phyloP scores from a whole-genome alignment of 805 yeast genomes.

The Ogataea corticis region DNA sequence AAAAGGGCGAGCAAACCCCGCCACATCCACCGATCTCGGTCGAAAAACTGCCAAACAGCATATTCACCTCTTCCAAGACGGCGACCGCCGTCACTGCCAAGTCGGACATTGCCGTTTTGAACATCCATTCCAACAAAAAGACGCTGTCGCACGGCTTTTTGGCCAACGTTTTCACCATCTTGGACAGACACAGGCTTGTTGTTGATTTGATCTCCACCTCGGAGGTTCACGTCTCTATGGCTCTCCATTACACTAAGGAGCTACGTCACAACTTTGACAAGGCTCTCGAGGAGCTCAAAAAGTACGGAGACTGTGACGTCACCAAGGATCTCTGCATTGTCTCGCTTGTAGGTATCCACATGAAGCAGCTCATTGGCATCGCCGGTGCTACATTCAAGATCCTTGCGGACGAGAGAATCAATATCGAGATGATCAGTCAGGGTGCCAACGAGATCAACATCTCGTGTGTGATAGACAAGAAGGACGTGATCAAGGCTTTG shows the following conservation, averaged over 20 bases:
- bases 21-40: conserved; percentile 90
- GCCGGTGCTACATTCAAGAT: conserved; percentile 97
- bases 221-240: conserved; percentile 98
- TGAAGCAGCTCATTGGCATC: conserved; percentile 95
- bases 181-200: conserved; percentile 81
- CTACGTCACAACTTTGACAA: conserved; percentile 52
- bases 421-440: conserved; percentile 97
- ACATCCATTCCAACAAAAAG: conserved; percentile 91
- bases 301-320: conserved; percentile 86
- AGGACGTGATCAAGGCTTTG: conserved; percentile 81
- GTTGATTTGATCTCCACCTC: conserved; percentile 96
- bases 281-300: conserved; percentile 76
- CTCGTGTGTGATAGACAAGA: conserved; percentile 87
- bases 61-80: conserved; percentile 54
- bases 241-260: conserved; percentile 78
- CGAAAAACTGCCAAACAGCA: conserved; percentile 43
- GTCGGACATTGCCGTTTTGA: conserved; percentile 85
- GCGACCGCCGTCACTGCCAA: conserved; percentile 98
- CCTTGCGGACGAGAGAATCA: conserved; percentile 85
- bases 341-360: conserved; percentile 93
- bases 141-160: conserved; percentile 92
- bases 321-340: conserved; percentile 87
- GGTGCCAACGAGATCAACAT: conserved; percentile 98
- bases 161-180: conserved; percentile 83
- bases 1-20: conserved; percentile 86